These are phyloP conservation scores for Tetradesmus lagerheimii DNA, from an alignment of 139 green algal genomes.

Conservation along the genomic window DNA sequence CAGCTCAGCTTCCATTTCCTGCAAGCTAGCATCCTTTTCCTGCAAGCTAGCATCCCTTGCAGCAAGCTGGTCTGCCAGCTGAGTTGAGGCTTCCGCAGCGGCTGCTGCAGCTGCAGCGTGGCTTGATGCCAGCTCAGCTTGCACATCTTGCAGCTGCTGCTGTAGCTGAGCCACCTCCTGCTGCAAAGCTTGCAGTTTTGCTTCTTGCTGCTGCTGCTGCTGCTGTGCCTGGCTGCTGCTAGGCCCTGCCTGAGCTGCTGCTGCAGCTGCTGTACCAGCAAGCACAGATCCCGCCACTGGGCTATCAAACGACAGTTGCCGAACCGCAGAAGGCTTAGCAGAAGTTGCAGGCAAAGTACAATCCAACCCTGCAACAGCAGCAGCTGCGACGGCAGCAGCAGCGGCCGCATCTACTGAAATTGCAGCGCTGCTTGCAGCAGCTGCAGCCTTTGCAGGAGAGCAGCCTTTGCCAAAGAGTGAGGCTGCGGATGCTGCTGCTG, in stretches of 20 bases:
- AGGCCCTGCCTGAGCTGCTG: neutral
- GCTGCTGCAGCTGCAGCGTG: neutral
- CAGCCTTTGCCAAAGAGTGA: neutral
- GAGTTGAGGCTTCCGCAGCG: neutral
- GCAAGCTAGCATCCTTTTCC: neutral
- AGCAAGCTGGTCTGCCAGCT: neutral
- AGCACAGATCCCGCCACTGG: neutral
- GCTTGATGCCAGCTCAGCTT: neutral
- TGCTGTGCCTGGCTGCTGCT: neutral
- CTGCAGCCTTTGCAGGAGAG: neutral
- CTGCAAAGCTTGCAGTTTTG: neutral
- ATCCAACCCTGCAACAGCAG: neutral
- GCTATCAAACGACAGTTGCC: neutral
- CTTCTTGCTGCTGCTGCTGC: neutral
- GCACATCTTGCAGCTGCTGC: neutral
- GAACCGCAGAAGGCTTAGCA: neutral
- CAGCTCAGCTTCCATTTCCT: neutral
- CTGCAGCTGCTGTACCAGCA: neutral
- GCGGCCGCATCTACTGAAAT: neutral
- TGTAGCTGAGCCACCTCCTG: neutral
- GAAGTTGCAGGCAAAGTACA: neutral
- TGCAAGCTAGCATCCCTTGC: neutral
- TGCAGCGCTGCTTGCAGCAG: neutral
- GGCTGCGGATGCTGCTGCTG: slow-evolving; percentile 33
- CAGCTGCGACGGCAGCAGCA: neutral